Percentiles rank a stretch among this genome's conserved stretches.
These are phyloP conservation scores for Fusarium sp. DNA, from an alignment of 2,329 filamentous ascomycete genomes.

Conservation along the genomic window DNA sequence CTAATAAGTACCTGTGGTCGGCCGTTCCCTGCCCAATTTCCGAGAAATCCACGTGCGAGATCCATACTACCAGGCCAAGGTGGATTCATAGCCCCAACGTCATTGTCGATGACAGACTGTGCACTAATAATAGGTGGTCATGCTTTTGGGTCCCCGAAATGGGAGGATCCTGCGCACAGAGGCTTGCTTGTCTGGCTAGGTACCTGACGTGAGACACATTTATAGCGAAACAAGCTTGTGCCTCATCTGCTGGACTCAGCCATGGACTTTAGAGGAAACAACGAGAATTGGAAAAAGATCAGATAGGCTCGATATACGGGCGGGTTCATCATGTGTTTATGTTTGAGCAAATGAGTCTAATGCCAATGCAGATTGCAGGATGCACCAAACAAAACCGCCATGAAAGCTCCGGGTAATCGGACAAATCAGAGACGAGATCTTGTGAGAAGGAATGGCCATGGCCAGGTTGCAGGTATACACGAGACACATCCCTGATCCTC, in stretches of 20 bases:
- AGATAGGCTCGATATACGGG: background rate
- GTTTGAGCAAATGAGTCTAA: conserved; percentile 1
- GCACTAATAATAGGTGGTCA: conserved; percentile 1
- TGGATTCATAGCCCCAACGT: background rate
- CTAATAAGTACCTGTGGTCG: background rate
- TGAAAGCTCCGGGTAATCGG: background rate
- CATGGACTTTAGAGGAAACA: background rate
- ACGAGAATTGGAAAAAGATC: background rate
- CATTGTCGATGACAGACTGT: background rate
- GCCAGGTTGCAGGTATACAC: conserved; percentile 11
- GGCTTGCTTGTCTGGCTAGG: background rate
- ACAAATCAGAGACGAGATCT: conserved; percentile 11
- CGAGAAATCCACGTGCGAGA: background rate
- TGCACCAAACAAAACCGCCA: background rate
- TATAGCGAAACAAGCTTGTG: background rate
- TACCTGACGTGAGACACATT: conserved; percentile 7
- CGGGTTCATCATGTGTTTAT: background rate
- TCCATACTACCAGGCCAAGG: background rate
- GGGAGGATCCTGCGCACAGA: background rate
- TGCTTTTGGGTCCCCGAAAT: background rate
- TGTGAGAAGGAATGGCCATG: conserved; percentile 15
- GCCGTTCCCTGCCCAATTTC: background rate
- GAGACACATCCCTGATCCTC: conserved; percentile 32
- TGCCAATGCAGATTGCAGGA: conserved; percentile 25
- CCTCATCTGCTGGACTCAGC: background rate